These are phyloP conservation scores for Irpex sp. DNA, from an alignment of 1,284 basidiomycete species.

Conservation along the genomic window DNA sequence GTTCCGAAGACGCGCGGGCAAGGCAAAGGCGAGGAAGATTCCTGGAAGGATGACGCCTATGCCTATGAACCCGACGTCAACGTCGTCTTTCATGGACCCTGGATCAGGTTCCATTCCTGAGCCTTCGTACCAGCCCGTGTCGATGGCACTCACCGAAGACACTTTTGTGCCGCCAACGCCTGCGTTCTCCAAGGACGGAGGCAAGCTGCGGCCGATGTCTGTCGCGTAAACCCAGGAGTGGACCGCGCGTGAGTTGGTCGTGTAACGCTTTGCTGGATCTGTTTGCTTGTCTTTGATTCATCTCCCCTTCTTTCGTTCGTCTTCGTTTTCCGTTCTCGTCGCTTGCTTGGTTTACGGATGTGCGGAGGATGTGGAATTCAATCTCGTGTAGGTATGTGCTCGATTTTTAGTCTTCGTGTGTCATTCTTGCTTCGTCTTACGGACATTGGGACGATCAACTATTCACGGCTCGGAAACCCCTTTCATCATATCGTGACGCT, in stretches of 20 bases:
- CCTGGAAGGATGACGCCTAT: slow-evolving; percentile 54
- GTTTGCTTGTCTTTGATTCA: not conserved
- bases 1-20: slow-evolving; percentile 37
- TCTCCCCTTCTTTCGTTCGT: not conserved
- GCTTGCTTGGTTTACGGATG: not conserved
- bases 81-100: slow-evolving; percentile 19
- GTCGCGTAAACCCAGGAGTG: slow-evolving; percentile 33
- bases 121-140: slow-evolving; percentile 65
- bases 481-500: not conserved
- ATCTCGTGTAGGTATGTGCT: not conserved
- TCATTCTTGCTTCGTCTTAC: not conserved
- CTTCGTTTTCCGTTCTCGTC: not conserved
- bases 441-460: not conserved
- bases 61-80: slow-evolving; percentile 33
- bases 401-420: not conserved
- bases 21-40: slow-evolving; percentile 30
- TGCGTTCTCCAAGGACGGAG: slow-evolving; percentile 46
- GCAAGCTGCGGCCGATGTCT: slow-evolving; percentile 43
- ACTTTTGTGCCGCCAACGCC: slow-evolving; percentile 66
- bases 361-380: not conserved
- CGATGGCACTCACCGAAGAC: slow-evolving; percentile 73
- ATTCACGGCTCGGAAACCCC: not conserved
- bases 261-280: not conserved
- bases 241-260: not conserved
- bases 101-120: slow-evolving; percentile 8